Evolutionary conservation across 2,329 filamentous ascomycete genomes (phyloP), one percentile per base, ranked within the genome.

Genomic region (Hymenoscyphus repandus): DNA sequence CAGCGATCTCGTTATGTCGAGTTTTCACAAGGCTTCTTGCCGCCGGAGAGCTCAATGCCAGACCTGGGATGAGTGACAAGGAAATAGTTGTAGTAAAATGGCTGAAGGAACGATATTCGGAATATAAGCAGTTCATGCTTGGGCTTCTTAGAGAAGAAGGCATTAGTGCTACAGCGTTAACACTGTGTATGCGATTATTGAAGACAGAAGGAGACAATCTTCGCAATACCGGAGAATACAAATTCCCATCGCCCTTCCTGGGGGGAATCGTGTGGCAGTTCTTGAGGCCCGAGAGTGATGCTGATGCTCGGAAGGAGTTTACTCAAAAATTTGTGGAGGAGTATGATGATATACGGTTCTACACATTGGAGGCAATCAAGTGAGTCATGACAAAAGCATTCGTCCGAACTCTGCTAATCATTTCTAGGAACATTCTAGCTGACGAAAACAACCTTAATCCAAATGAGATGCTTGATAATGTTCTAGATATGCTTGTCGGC

Each of bases 271-370:
- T 96, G 10, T 69, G 74, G 34, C 73, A 73, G 0, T 62, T 96
- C 2, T 64, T 95, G 15, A 70, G 74, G 30, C 74, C 80, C 5
- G 72, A 74, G 27, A 74, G 79, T 38, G 74, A 76, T 17, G 77
- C 80, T 36, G 75, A 78, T 33, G 73, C 85, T n/a, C 78, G 83
- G 45, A 75, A 81, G 42, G 83, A 89, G 49, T 96, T 92, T 57
- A 74, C 86, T 22, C 79, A 88, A 51, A 89, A 89, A 58, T 96
- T 83, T 65, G 75, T 90, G 45, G 83, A 88, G 65, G 77, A 85
- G 66, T 90, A 85, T 65, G 87, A 93, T 62, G 93, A 97, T 68
- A 76, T 96, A 53, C 79, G 89, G 57, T 95, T 85, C 67, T 90
- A 87, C 67, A 89, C 90, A 0, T 88, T 95, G 64, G 77, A 83